Percentiles rank a stretch among this genome's conserved stretches.
Conservation (phyloP, 2,329 filamentous ascomycete species). For the Chaetomium olivaceum region DNA sequence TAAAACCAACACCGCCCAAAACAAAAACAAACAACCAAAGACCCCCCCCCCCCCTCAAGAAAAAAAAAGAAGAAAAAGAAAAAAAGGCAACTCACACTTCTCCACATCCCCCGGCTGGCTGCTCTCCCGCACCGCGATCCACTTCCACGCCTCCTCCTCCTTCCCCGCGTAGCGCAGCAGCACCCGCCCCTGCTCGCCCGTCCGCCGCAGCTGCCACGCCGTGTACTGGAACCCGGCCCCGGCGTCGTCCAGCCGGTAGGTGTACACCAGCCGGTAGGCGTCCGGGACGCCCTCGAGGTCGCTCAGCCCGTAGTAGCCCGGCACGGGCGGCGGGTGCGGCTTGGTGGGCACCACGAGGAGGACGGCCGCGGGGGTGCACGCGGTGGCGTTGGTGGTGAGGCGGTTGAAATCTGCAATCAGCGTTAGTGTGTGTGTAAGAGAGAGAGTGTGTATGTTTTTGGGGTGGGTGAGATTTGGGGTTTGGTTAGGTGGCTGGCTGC, state of each 20-base stretch:
- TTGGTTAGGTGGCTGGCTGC: not conserved
- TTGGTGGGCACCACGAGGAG: slow-evolving; percentile 28
- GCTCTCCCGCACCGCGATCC: slow-evolving; percentile 27
- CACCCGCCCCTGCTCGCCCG: not conserved
- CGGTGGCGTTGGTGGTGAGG: slow-evolving; percentile 22
- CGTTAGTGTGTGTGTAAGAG: too few species aligned
- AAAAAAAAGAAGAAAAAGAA: not conserved
- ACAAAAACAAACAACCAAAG: not conserved
- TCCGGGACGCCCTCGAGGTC: slow-evolving; percentile 21
- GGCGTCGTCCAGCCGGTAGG: slow-evolving; percentile 22
- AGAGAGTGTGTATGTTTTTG: not conserved
- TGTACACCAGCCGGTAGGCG: slow-evolving; percentile 26
- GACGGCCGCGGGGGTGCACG: not conserved
- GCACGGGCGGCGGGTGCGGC: slow-evolving; percentile 30
- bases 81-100: slow-evolving; percentile 14
- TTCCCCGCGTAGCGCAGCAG: slow-evolving; percentile 13
- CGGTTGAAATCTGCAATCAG: slow-evolving; percentile 21
- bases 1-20: not conserved
- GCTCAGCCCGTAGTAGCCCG: slow-evolving; percentile 29
- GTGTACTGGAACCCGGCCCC: slow-evolving; percentile 15
- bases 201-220: slow-evolving; percentile 8
- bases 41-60: too few species aligned
- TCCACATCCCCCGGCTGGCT: slow-evolving; percentile 12
- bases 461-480: too few species aligned
- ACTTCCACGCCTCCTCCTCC: slow-evolving; percentile 16